Percentiles rank a stretch among this genome's conserved stretches.
Evolutionary conservation across 2,329 filamentous ascomycete species (phyloP).

Genomic region (Venturia effusa): DNA sequence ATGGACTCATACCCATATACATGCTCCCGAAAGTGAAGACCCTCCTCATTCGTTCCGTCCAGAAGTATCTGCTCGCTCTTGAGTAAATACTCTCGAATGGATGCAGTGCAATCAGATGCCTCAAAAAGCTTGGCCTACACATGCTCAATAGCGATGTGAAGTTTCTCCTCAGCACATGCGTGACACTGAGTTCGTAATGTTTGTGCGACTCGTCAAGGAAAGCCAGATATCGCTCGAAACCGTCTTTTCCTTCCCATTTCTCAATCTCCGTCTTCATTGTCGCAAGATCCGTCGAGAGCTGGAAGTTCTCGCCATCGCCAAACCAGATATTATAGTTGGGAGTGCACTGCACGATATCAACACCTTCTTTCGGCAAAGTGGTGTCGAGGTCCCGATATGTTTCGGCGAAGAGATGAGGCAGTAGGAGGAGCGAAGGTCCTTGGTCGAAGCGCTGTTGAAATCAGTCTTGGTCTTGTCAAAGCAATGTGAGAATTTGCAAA

Average conservation of each 20-base stretch:
- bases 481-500: constrained; percentile 13
- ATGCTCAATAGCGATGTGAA: constrained; percentile 52
- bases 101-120: constrained; percentile 50
- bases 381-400: constrained; percentile 60
- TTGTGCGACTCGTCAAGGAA: constrained; percentile 57
- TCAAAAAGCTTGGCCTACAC: constrained; percentile 46
- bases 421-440: constrained; percentile 61
- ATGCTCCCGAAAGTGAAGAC: constrained; percentile 72
- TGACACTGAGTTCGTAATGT: constrained; percentile 59
- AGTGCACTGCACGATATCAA: constrained; percentile 59
- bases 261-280: constrained; percentile 62
- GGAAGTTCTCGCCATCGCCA: constrained; percentile 52
- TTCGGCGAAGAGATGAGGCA: constrained; percentile 60
- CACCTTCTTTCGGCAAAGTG: constrained; percentile 52
- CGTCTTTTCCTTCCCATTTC: constrained; percentile 60
- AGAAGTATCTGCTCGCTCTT: constrained; percentile 56
- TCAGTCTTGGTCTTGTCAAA: constrained; percentile 8
- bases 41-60: constrained; percentile 54
- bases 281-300: constrained; percentile 56
- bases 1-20: constrained; percentile 76
- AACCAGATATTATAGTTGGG: constrained; percentile 71
- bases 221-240: constrained; percentile 56
- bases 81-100: constrained; percentile 62
- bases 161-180: constrained; percentile 56
- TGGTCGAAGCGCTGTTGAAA: constrained; percentile 54